A percentile compares a stretch with the other conserved stretches of the same genome.
Evolutionary conservation across 2,329 filamentous ascomycete genomes (phyloP).

Genomic region (Xylaria sp.): DNA sequence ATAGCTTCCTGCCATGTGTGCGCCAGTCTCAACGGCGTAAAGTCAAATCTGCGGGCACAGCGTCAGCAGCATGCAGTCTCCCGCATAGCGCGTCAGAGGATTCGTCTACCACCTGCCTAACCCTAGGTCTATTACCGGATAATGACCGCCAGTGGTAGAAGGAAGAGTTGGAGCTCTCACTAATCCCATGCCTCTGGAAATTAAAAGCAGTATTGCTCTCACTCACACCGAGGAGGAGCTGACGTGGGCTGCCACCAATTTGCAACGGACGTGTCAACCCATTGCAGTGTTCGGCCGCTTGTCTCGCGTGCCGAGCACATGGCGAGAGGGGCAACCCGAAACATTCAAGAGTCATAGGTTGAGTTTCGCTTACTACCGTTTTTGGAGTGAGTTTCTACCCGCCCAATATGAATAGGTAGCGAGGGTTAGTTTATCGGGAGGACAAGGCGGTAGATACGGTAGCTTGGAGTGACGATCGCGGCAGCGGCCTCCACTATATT

Average conservation of each 20-base stretch:
- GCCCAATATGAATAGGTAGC: too few species aligned
- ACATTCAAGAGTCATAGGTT: not conserved
- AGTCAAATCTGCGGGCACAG: slow-evolving; percentile 1
- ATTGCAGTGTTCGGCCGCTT: slow-evolving; percentile 3
- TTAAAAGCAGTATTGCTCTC: not conserved
- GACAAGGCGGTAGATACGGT: not conserved
- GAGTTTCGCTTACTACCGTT: not conserved
- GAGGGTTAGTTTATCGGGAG: too few species aligned
- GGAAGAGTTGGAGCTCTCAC: too few species aligned
- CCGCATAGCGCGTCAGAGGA: too few species aligned
- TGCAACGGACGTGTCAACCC: not conserved
- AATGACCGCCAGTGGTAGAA: not conserved
- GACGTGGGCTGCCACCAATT: not conserved
- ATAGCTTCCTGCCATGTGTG: not conserved
- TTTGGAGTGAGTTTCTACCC: too few species aligned
- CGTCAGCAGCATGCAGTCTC: not conserved
- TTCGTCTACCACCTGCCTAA: too few species aligned
- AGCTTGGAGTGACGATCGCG: not conserved
- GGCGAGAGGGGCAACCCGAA: slow-evolving; percentile 18
- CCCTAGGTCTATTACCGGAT: not conserved
- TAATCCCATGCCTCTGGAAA: too few species aligned
- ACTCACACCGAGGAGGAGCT: not conserved
- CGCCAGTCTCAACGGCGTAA: not conserved
- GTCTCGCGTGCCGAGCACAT: slow-evolving; percentile 28
- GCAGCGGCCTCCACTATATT: not conserved